Base-by-base conservation (phyloP, 2,329 filamentous ascomycete species). In the Parastagonospora avenae region DNA sequence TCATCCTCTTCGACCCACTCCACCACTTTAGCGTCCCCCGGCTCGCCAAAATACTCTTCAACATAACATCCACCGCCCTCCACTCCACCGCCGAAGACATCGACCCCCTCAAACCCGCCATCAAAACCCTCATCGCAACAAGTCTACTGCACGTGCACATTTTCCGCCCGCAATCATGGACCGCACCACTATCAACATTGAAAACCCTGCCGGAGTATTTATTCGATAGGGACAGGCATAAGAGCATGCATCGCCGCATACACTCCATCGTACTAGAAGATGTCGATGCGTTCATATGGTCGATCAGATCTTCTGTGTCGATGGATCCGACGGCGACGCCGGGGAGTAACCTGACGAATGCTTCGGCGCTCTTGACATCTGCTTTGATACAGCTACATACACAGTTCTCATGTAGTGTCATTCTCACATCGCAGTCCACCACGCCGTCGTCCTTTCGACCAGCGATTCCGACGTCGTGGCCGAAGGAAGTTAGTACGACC, bases 81-180 rank as follows among this genome's bases (percentile, higher is more conserved):
- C 29, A 36, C 2, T 14, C 33, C 14, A 3, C 28, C 1, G 36
- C 40, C 28, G 4, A 42, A 29, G 8, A 19, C 2, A 8, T 46
- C 14, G 27, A 52, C 7, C 24, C 42, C 16, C 28, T 55, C 9
- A 56, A 54, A 19, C 39, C 59, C 19, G 42, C 58, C 2, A 44
- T 65, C 11, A 54, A 55, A 28, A 45, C 55, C 8, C 55, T 76
- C 1, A 50, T 83, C 11, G 52, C 58, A n/a, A 58, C 58, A 16
- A 70, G 76, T 4, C 71, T 88, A 0, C 62, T 71, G 27, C 84
- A 87, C 60, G 67, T 87, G 32, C 84, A 87, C 64, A 74, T 87
- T 53, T 82, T 85, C 70, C 78, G 73, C 2, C 83, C 83, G 0
- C 75, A 80, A 38, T 81, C 80, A 1, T 81, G 81, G 19, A 40